These are phyloP conservation scores for Zygoascus bituminiphila DNA, from an alignment of 805 yeast genomes.

Conservation along the genomic window DNA sequence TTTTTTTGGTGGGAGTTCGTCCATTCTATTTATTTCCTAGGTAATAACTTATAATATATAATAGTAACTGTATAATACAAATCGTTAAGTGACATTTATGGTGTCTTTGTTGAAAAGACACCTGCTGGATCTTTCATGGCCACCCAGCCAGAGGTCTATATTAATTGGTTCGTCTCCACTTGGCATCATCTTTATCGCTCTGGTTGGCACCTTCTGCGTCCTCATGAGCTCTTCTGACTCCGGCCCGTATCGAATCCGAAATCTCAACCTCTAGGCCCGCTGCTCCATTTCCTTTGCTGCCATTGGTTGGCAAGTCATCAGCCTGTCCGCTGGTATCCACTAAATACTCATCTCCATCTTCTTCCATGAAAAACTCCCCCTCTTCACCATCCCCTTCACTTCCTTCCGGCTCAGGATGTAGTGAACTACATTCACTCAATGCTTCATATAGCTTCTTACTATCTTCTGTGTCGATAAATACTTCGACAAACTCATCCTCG, in stretches of 20 bases:
- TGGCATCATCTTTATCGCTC: conserved; percentile 7
- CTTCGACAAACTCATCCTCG: conserved; percentile 8
- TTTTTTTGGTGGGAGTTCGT: not conserved
- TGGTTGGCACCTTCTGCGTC: not conserved
- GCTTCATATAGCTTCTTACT: conserved; percentile 13
- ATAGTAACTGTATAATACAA: not conserved
- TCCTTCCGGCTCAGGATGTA: conserved; percentile 19
- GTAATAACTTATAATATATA: not conserved
- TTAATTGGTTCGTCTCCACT: conserved; percentile 17
- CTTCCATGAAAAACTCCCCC: conserved; percentile 3
- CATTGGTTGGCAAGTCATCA: conserved; percentile 3
- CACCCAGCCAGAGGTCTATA: not conserved
- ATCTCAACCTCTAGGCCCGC: conserved; percentile 20
- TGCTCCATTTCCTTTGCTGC: conserved; percentile 8
- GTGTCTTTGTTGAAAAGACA: not conserved
- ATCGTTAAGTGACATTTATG: not conserved
- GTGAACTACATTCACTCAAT: conserved; percentile 19
- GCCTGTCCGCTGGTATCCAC: conserved; percentile 4
- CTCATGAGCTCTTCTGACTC: conserved; percentile 13
- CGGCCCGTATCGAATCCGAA: conserved; percentile 10
- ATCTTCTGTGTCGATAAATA: conserved; percentile 8
- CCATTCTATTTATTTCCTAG: not conserved
- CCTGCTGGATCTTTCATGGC: not conserved
- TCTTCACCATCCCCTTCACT: conserved; percentile 13
- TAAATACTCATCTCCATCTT: conserved; percentile 2